These are phyloP conservation scores for Kalaharituber pfeilii DNA, from an alignment of 2,329 filamentous ascomycete genomes.

Conservation along the genomic window DNA sequence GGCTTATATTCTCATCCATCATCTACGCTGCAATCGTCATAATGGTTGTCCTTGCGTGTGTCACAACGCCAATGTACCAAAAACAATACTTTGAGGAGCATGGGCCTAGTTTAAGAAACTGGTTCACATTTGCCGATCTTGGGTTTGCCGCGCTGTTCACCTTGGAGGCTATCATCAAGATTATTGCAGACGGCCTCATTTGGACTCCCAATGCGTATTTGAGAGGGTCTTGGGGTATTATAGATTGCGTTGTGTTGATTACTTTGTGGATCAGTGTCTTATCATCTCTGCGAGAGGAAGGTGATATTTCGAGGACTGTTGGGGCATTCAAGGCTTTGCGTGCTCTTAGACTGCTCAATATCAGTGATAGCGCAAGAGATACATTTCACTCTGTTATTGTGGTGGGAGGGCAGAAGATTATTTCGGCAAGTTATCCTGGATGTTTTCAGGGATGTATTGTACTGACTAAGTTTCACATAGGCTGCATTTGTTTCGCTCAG, in stretches of 20 bases:
- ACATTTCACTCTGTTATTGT: conserved; percentile 96
- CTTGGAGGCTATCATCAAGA: conserved; percentile 72
- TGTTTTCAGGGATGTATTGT: neutral
- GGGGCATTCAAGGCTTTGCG: conserved; percentile 94
- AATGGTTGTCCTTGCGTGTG: conserved; percentile 91
- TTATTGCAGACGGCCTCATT: conserved; percentile 85
- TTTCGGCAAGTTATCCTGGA: conserved; percentile 43
- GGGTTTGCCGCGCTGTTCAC: conserved; percentile 79
- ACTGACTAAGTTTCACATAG: conserved; percentile 24
- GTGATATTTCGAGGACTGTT: conserved; percentile 71
- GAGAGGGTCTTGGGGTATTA: conserved; percentile 89
- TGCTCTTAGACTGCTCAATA: conserved; percentile 77
- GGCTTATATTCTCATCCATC: conserved; percentile 86
- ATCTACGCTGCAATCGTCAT: conserved; percentile 87
- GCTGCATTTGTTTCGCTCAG: conserved; percentile 88
- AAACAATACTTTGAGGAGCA: conserved; percentile 58
- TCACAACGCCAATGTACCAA: conserved; percentile 89
- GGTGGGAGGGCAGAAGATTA: conserved; percentile 80
- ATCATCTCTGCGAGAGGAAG: conserved; percentile 64
- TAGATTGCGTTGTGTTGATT: conserved; percentile 76
- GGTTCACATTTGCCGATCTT: conserved; percentile 91
- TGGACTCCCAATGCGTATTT: conserved; percentile 97
- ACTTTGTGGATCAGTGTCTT: conserved; percentile 92
- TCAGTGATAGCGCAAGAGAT: conserved; percentile 86
- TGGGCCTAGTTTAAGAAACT: conserved; percentile 49